A percentile compares a stretch with the other conserved stretches of the same genome.
Conservation (phyloP, 305 asterid species). For the Withania somnifera region DNA sequence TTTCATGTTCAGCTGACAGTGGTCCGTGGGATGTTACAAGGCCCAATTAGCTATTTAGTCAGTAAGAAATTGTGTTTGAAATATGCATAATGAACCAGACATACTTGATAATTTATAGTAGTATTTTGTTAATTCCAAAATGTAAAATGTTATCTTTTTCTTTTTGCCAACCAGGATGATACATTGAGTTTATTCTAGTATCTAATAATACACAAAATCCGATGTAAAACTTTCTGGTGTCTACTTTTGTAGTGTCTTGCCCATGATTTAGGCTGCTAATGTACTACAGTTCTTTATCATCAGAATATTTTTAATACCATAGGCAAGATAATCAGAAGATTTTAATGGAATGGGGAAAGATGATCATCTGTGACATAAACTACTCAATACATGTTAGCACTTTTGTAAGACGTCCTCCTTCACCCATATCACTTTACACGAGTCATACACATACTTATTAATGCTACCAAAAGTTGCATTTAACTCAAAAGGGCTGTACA, state of each 20-base stretch:
- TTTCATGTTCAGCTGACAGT: neutral
- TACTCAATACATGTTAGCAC: neutral
- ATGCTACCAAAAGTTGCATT: neutral
- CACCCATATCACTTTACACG: neutral
- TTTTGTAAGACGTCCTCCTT: neutral
- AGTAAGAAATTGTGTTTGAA: neutral
- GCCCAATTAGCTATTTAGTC: neutral
- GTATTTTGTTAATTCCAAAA: neutral
- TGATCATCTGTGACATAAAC: neutral
- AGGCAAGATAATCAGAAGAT: neutral
- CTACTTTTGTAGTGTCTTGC: neutral
- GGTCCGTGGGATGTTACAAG: neutral
- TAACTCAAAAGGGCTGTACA: neutral
- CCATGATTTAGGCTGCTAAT: neutral
- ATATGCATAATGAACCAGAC: neutral
- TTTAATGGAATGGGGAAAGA: neutral
- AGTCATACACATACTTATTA: neutral
- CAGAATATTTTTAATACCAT: neutral
- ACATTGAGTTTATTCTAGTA: too few relatives aligned
- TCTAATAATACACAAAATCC: neutral
- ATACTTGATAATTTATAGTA: neutral
- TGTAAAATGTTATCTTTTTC: neutral
- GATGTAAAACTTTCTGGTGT: neutral
- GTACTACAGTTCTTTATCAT: neutral
- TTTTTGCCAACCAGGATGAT: neutral